Evolutionary conservation across 1,139 yeast species (phyloP), one percentile per base, ranked within the genome.

Genomic region (Suhomyces yuchorum): DNA sequence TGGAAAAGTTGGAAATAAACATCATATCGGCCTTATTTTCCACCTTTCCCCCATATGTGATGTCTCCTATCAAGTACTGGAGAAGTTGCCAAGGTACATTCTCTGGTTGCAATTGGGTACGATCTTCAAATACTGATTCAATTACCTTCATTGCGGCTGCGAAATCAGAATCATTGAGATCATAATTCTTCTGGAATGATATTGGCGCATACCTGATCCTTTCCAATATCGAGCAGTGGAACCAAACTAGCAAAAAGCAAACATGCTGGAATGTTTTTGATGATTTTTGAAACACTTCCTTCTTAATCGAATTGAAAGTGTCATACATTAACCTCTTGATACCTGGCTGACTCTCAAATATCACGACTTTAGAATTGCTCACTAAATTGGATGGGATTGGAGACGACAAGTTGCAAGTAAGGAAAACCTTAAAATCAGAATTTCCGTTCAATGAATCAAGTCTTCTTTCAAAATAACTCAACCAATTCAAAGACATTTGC

Each of bases 21-120:
- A 48, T 37, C 34, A 57, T 54, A 63, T 89, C 96, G 0, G 63
- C 57, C 0, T 45, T 55, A 40, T 68, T 61, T 50, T 82, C 84
- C 38, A 87, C 69, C 62, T 87, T 87, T 19, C 95, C 95, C 12
- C 96, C 96, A 59, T 89, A 89, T 1, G 82, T 73, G 11, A 86
- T 74, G 2, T 73, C 73, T 2, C 82, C 79, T 18, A 88, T 60
- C 47, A 85, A 63, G 43, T 70, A 71, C 6, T 67, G 64, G 4
- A 88, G 60, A 19, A 78, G 76, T 2, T 68, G 64, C 89, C 91
- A 87, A 2, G 88, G 85, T 42, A 85, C 67, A 1, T 49, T 19
- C 1, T 71, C 74, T 0, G 85, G 83, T 1, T 81, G 58, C 14
- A 81, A 57, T 47, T 74, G 62, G 1, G 57, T 61, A 1, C 57